Base-by-base conservation (phyloP, 225 moss, liverwort and hornwort species). In the Polytrichum commune region DNA sequence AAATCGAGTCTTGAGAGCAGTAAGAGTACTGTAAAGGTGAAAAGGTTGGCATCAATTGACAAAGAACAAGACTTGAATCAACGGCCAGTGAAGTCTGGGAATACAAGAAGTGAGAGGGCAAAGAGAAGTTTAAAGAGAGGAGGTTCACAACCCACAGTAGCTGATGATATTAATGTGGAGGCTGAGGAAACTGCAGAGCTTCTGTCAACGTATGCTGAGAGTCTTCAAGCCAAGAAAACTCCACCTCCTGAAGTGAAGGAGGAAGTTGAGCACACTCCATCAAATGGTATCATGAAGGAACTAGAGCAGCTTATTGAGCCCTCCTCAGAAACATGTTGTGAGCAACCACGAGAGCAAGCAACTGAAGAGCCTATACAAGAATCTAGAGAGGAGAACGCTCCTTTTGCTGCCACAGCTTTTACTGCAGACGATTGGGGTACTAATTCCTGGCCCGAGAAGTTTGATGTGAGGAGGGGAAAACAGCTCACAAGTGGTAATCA, bases 161-260 rank as follows among this genome's bases (percentile, higher is more conserved):
- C 78, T 62, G 85, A 82, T 68, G 85, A 85, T 76, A 73, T 82
- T 57, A 76, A 82, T 18, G 74, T 74, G 76, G 82, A 82, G 74
- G 71, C 74, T 80, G 77, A 60, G 63, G 82, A 86, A 73, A 69
- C 79, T 18, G 35, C 72, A 24, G 82, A 80, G 63, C 80, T 75
- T 68, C 69, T 82, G 70, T 80, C 86, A 18, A 72, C 80, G 54
- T 80, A 80, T 28, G 69, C 73, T 56, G 82, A 86, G 66, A 77
- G 13, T 80, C 53, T 83, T 55, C 75, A 74, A 69, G 54, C 66
- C 22, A 69, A 60, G 69, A 77, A 70, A 70, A 29, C 66, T 55
- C 26, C 75, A 22, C 28, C 77, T 62, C 65, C 74, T 69, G 76
- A 74, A 69, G 54, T 57, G 60, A 64, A 71, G 64, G 73, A 73